phyloP scores from a whole-genome alignment of 257 asterid species.

The Prunella vulgaris region DNA sequence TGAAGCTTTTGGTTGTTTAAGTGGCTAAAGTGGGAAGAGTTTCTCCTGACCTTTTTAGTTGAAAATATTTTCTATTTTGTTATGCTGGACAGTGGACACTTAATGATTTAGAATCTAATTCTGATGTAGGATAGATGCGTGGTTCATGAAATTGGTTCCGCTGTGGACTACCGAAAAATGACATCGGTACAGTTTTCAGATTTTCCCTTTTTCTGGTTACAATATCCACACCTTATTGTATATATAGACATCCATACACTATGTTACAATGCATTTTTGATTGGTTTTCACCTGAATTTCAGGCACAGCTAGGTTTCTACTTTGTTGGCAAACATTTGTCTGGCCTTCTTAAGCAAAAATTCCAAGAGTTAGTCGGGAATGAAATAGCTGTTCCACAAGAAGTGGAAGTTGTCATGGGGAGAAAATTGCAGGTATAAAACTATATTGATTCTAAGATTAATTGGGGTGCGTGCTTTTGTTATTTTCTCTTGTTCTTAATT shows the following conservation, averaged over 20 bases:
- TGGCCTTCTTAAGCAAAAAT: conserved; percentile 57
- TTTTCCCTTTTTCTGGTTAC: background rate
- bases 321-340: conserved; percentile 56
- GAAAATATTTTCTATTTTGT: background rate
- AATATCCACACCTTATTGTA: conserved; percentile 4
- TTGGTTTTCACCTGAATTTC: conserved; percentile 23
- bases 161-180: conserved; percentile 82
- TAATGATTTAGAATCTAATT: conserved; percentile 15
- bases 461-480: background rate
- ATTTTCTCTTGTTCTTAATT: background rate
- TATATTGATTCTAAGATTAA: background rate
- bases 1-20: background rate
- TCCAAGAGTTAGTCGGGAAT: conserved; percentile 58
- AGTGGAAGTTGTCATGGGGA: conserved; percentile 94
- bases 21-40: background rate
- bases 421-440: conserved; percentile 60
- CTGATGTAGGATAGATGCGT: conserved; percentile 81
- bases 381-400: conserved; percentile 56
- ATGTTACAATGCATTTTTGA: background rate
- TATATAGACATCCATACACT: background rate
- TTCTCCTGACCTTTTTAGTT: background rate
- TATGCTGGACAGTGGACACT: background rate
- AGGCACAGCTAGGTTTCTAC: conserved; percentile 82
- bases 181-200: conserved; percentile 51
- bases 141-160: conserved; percentile 76